Percentiles rank a stretch among this genome's conserved stretches.
phyloP scores from a whole-genome alignment of 257 asterid species.

The Plantago ovata region DNA sequence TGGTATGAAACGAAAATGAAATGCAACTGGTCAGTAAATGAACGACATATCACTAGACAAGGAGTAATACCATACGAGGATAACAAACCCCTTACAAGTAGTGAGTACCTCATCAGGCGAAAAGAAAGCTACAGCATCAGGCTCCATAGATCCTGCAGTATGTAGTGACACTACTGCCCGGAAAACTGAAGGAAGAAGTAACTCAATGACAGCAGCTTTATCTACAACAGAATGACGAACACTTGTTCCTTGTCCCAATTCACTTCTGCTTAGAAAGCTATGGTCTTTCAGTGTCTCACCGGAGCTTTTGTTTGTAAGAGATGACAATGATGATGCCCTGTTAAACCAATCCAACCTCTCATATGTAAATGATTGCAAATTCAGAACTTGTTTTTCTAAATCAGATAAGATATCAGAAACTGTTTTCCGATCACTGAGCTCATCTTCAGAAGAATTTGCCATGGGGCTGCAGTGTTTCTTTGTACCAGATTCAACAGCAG shows the following conservation, averaged over 20 bases:
- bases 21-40: conserved; percentile 4
- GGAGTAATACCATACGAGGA: conserved; percentile 13
- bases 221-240: conserved; percentile 42
- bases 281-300: conserved; percentile 53
- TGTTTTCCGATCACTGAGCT: conserved; percentile 47
- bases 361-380: conserved; percentile 66
- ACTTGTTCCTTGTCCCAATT: conserved; percentile 56
- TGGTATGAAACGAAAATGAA: conserved; percentile 1
- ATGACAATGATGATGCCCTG: conserved; percentile 65
- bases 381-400: conserved; percentile 64
- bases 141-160: conserved; percentile 82
- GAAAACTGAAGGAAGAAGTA: conserved; percentile 66
- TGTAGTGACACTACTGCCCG: conserved; percentile 82
- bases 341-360: conserved; percentile 85
- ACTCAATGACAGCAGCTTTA: conserved; percentile 74
- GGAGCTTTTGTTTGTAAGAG: conserved; percentile 45
- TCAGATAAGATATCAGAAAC: conserved; percentile 54
- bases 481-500: conserved; percentile 45
- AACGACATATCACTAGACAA: conserved; percentile 10
- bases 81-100: conserved; percentile 8
- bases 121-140: conserved; percentile 86
- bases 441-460: conserved; percentile 49
- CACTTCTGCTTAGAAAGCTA: conserved; percentile 46
- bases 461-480: conserved; percentile 57
- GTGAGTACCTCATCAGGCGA: conserved; percentile 82